These are phyloP conservation scores for Volvox africanus DNA, from an alignment of 139 green algal genomes.

Conservation along the genomic window DNA sequence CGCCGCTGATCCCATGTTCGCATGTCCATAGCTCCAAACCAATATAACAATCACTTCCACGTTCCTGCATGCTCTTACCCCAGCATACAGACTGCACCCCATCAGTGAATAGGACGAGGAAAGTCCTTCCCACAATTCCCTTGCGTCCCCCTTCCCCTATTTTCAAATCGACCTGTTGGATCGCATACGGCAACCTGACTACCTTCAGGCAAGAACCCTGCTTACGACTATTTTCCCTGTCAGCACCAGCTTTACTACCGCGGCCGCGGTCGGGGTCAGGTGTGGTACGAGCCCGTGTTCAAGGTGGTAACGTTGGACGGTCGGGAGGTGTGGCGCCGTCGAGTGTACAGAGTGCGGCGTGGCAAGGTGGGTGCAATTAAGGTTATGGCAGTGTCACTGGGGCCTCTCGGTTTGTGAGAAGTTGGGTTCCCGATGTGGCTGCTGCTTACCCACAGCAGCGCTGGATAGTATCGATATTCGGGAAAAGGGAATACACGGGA, in stretches of 20 bases:
- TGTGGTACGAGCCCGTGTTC: conserved; percentile 87
- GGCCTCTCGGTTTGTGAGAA: too few relatives aligned
- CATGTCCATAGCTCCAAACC: too few relatives aligned
- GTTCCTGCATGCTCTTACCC: too few relatives aligned
- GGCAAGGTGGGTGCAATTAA: conserved; percentile 39
- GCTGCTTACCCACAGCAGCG: too few relatives aligned
- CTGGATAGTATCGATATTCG: too few relatives aligned
- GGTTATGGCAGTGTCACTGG: too few relatives aligned
- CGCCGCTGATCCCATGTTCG: too few relatives aligned
- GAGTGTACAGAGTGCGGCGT: conserved; percentile 86
- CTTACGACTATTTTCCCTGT: conserved; percentile 94
- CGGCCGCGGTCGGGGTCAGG: conserved; percentile 76
- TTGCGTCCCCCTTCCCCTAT: not conserved
- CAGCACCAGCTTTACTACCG: conserved; percentile 92
- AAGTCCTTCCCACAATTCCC: not conserved
- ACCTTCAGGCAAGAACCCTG: conserved; percentile 63
- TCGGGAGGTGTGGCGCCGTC: conserved; percentile 82
- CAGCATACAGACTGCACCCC: not conserved
- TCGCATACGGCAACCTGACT: too few relatives aligned
- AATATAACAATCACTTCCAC: too few relatives aligned
- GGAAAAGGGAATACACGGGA: too few relatives aligned
- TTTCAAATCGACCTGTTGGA: too few relatives aligned
- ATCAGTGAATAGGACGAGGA: not conserved
- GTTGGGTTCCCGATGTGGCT: too few relatives aligned
- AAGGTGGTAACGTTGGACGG: conserved; percentile 87